These are phyloP conservation scores for Acanthamoeba triangularis DNA, from an alignment of 208 protist genomes.

Conservation along the genomic window DNA sequence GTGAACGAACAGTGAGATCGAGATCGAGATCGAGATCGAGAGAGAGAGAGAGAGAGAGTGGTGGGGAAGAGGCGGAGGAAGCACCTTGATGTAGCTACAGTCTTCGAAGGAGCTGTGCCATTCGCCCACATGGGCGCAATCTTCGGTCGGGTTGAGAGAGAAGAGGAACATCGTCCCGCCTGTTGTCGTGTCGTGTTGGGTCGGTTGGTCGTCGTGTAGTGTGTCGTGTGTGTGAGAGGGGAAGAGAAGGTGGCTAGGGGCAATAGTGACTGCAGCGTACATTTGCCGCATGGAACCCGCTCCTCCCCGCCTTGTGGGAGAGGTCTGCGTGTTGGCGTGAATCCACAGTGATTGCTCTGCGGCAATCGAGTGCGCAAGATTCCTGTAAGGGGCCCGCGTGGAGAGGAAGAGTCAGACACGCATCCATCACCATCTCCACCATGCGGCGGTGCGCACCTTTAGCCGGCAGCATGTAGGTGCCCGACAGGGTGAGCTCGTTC, in stretches of 20 bases:
- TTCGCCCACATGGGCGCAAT: slow-evolving; percentile 19
- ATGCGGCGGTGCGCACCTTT: neutral
- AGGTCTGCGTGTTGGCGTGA: neutral
- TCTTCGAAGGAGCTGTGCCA: neutral
- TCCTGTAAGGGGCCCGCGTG: neutral
- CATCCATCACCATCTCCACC: neutral
- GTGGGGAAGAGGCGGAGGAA: neutral
- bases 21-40: too few species aligned
- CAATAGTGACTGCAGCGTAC: neutral
- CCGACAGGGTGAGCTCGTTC: slow-evolving; percentile 63
- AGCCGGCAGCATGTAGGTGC: slow-evolving; percentile 47
- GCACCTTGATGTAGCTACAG: slow-evolving; percentile 7
- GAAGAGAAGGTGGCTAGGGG: neutral
- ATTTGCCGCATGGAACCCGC: slow-evolving; percentile 2
- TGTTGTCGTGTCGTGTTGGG: neutral
- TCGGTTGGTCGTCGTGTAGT: neutral
- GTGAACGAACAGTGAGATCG: neutral
- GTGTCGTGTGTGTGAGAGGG: neutral
- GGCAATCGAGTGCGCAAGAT: neutral
- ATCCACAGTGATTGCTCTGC: neutral
- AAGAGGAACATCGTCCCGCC: neutral
- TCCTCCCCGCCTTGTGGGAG: slow-evolving; percentile 23
- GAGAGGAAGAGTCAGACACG: too few species aligned
- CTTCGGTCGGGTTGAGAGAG: slow-evolving; percentile 10
- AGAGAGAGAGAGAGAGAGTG: too few species aligned